These are phyloP conservation scores for Fimicolochytrium jonesii DNA, from an alignment of 192 early-diverging fungal genomes.

Conservation along the genomic window DNA sequence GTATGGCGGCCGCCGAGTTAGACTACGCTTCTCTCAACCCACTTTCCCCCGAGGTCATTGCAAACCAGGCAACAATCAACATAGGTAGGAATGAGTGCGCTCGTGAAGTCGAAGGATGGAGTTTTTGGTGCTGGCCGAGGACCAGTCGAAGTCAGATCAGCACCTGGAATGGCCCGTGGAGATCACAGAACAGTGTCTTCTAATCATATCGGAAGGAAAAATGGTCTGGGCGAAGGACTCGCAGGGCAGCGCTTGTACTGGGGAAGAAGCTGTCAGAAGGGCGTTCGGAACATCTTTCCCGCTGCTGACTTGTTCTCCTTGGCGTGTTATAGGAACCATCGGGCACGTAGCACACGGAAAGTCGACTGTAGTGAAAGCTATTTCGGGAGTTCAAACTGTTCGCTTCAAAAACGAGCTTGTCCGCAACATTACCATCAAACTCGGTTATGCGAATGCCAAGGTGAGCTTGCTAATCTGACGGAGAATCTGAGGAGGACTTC, in stretches of 20 bases:
- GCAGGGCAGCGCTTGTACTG: no score
- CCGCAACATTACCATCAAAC: conserved; percentile 99
- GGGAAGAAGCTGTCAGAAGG: no score
- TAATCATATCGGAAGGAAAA: no score
- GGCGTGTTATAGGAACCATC: conserved; percentile 93
- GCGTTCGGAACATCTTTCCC: no score
- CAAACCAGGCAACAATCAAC: conserved; percentile 98
- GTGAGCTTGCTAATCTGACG: conserved; percentile 43
- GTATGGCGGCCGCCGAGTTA: conserved; percentile 26
- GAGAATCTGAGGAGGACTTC: no score
- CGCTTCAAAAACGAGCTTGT: conserved; percentile 97
- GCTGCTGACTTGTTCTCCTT: no score
- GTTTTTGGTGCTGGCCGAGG: neutral
- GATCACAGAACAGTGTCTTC: no score
- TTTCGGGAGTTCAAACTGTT: conserved; percentile 96
- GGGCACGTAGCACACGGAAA: conserved; percentile 99
- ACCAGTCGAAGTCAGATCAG: no score
- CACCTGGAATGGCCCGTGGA: no score
- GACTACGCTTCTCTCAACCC: conserved; percentile 59
- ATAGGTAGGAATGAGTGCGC: conserved; percentile 87
- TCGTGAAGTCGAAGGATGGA: no score
- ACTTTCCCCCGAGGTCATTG: conserved; percentile 92
- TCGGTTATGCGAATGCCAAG: conserved; percentile 99
- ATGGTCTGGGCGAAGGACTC: no score
- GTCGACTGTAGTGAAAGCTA: conserved; percentile 97